phyloP scores from a whole-genome alignment of 768 basidiomycete genomes.

The Mycena olivaceomarginata region DNA sequence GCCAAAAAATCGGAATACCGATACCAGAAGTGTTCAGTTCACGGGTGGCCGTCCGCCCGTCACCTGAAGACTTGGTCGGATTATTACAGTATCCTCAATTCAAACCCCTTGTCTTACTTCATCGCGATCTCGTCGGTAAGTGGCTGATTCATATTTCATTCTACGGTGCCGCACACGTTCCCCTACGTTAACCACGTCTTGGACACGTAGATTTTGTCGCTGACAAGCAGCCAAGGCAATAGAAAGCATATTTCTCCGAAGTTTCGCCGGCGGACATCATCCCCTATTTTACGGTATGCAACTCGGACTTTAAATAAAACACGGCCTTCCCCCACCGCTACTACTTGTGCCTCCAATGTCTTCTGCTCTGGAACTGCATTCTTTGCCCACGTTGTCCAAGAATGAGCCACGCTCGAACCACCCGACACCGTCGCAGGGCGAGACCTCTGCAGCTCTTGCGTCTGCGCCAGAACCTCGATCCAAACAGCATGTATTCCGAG shows the following conservation, averaged over 20 bases:
- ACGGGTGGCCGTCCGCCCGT: too few species aligned
- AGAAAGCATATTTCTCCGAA: background rate
- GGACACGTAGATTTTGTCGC: too few species aligned
- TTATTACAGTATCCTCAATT: too few species aligned
- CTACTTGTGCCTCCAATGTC: conserved; percentile 23
- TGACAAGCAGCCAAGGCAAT: too few species aligned
- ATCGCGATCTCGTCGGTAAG: too few species aligned
- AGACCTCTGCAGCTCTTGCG: background rate
- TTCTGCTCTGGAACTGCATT: conserved; percentile 33
- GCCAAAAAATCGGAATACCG: too few species aligned
- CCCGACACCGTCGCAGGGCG: conserved; percentile 2
- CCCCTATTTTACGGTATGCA: background rate
- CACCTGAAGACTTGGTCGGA: too few species aligned
- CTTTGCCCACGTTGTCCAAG: conserved; percentile 8
- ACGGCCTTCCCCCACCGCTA: background rate
- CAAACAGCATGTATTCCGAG: conserved; percentile 32
- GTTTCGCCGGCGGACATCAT: conserved; percentile 4
- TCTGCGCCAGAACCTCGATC: background rate
- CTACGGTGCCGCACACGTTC: too few species aligned
- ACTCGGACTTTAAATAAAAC: background rate
- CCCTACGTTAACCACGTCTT: too few species aligned
- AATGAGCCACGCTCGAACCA: background rate
- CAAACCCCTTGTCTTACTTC: too few species aligned
- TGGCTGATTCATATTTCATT: too few species aligned
- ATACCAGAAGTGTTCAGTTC: too few species aligned